Evolutionary conservation across 2,329 filamentous ascomycete genomes (phyloP), one percentile per base, ranked within the genome.

Genomic region (Hypoxylon sp.): DNA sequence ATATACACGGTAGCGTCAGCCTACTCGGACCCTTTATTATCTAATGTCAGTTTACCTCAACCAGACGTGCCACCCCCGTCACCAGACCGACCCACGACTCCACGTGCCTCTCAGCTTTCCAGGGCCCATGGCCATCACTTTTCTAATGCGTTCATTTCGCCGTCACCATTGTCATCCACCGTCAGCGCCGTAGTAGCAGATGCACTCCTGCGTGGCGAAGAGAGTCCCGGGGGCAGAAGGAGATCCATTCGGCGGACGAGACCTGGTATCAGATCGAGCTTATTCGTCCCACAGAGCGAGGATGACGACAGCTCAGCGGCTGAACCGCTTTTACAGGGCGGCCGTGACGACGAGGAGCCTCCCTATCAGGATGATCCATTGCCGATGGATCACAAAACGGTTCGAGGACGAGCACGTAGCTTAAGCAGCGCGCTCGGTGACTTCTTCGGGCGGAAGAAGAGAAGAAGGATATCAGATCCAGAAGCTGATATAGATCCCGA

Each of bases 111-210:
- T 42, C 70, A 65, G 66, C 75, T 72, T 66, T 75, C 70, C 65
- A 74, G 77, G 11, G 76, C 75, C 11, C 77, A 79, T 42, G 77
- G 76, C 46, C 78, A 79, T 24, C 78, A 80, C 50, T 80, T 77
- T 65, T 77, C 81, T 26, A 82, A 82, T 30, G 80, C 82, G 1
- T 82, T 88, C 36, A 86, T 87, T 64, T 88, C 85, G 2, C 86
- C 86, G 9, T 88, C 86, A 0, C 86, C 86, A 0, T 80, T 88
- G 32, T 87, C 85, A 1, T 87, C 85, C 0, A 87, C 86, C 1
- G 83, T 89, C 36, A 86, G 81, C 16, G 84, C 84, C 0, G 85
- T 86, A 0, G 83, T 89, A 44, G 83, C 85, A 42, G 86, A 88
- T 68, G 84, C 81, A 9, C 79, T 87, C 28, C 78, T 86, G 1